Evolutionary conservation across 2,329 filamentous ascomycete genomes (phyloP), one percentile per base, ranked within the genome.

Genomic region (Furcasterigmium furcatum): DNA sequence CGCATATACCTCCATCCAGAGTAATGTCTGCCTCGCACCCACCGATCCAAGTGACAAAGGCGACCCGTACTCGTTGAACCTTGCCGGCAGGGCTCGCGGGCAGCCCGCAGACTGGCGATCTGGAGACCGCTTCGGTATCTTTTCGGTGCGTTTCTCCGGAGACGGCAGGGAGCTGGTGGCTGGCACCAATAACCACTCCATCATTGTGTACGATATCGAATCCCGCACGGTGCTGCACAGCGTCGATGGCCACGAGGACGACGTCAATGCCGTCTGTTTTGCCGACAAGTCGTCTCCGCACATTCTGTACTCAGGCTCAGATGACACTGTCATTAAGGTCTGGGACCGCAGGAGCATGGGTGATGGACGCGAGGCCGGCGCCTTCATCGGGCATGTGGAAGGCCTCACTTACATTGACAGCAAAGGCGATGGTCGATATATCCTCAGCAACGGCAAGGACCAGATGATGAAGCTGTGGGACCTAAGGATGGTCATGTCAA

Each of bases 401-500:
- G 83, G 83, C 3, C 58, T 87, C 41, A 87, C 83, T 0, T 86
- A 86, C 57, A 76, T 87, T 45, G 83, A 87, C 63, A 84, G 79
- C 64, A 87, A 87, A 58, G 81, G 81, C 43, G 83, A 87, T 58
- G 83, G 83, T 4, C 73, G 83, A 46, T 97, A 97, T 63, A 87
- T 97, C 9, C 79, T 99, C 21, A 91, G 86, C 54, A 99, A 99
- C 58, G 89, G 84, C 50, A 99, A 97, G 62, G 94, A 99, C 60
- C 94, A 97, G 65, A 92, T 85, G 35, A 95, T 95, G 82, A 97
- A 97, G 67, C 77, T 99, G 1, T 99, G 94, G 94, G 94, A 99
- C 63, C 64, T 96, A 46, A 79, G 92, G 43, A 95, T 88, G 76
- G 92, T 91, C 77, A 88, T 94, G 74, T 83, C 83, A 5, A 85